phyloP scores from a whole-genome alignment of 805 yeast species.

The Yamadazyma scolyti region DNA sequence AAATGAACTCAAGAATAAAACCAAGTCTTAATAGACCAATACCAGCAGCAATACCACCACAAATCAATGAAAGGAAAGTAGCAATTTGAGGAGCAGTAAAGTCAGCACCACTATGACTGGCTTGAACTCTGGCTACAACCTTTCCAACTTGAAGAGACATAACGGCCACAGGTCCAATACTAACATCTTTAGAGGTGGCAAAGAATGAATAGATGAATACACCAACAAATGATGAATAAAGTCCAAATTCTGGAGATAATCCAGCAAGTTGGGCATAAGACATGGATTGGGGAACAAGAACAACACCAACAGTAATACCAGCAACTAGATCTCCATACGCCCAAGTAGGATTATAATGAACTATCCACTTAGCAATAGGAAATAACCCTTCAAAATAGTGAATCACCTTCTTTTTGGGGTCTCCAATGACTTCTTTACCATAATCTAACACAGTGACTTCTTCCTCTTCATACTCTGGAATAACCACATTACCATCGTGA shows the following conservation, averaged over 20 bases:
- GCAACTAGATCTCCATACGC: constrained; percentile 79
- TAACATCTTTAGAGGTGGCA: constrained; percentile 93
- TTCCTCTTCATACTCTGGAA: constrained; percentile 36
- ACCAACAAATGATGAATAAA: constrained; percentile 90
- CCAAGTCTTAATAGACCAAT: constrained; percentile 82
- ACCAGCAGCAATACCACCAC: constrained; percentile 84
- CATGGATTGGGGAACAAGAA: constrained; percentile 93
- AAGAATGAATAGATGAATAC: constrained; percentile 84
- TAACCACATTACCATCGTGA: no score
- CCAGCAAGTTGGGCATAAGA: constrained; percentile 89
- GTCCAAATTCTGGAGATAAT: constrained; percentile 77
- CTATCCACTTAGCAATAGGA: constrained; percentile 82
- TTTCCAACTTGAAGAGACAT: constrained; percentile 86
- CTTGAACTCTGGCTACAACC: constrained; percentile 63
- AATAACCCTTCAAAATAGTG: constrained; percentile 62
- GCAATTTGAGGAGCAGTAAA: constrained; percentile 71
- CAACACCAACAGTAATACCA: constrained; percentile 91
- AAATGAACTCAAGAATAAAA: constrained; percentile 82
- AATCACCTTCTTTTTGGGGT: constrained; percentile 38
- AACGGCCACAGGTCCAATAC: constrained; percentile 96
- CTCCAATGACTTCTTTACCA: constrained; percentile 20
- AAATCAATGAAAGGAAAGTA: constrained; percentile 69
- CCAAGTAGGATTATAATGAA: constrained; percentile 81
- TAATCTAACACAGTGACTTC: constrained; percentile 33
- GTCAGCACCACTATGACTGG: constrained; percentile 35